These are phyloP conservation scores for Calocybe cyanea DNA, from an alignment of 768 basidiomycete genomes.

Conservation along the genomic window DNA sequence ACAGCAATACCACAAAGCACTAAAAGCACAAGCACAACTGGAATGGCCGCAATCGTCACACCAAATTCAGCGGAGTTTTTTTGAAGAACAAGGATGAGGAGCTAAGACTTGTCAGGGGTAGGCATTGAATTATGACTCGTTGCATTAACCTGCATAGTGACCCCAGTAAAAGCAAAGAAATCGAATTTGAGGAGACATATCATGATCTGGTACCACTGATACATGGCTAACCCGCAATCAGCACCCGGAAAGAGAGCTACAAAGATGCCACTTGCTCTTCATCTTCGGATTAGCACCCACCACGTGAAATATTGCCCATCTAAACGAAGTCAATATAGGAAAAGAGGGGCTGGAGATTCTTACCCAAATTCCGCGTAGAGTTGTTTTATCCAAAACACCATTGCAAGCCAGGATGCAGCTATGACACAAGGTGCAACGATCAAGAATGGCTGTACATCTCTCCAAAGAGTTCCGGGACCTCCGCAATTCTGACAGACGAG, in stretches of 20 bases:
- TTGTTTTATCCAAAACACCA: constrained; percentile 66
- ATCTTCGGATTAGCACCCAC: constrained; percentile 83
- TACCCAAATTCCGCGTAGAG: constrained; percentile 85
- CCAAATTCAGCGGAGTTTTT: constrained; percentile 71
- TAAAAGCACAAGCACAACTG: constrained; percentile 67
- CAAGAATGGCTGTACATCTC: constrained; percentile 58
- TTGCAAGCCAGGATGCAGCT: constrained; percentile 56
- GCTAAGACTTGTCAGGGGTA: constrained; percentile 35
- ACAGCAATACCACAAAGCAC: constrained; percentile 66
- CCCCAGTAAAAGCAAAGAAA: constrained; percentile 84
- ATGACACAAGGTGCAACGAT: constrained; percentile 73
- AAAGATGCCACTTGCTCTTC: constrained; percentile 55
- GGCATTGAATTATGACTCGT: background rate
- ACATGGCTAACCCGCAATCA: constrained; percentile 59
- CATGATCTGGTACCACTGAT: constrained; percentile 84
- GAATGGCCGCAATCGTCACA: constrained; percentile 79
- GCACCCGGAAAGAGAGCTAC: background rate
- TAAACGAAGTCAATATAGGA: constrained; percentile 25
- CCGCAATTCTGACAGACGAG: constrained; percentile 36
- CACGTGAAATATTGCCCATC: constrained; percentile 90
- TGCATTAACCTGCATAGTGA: constrained; percentile 75
- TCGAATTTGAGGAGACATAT: constrained; percentile 88
- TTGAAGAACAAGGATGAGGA: constrained; percentile 74
- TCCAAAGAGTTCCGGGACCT: constrained; percentile 56
- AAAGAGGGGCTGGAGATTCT: constrained; percentile 19